Percentiles rank a stretch among this genome's conserved stretches.
Conservation (phyloP, 1,284 basidiomycete genomes). For the Porphyrellus sp. region DNA sequence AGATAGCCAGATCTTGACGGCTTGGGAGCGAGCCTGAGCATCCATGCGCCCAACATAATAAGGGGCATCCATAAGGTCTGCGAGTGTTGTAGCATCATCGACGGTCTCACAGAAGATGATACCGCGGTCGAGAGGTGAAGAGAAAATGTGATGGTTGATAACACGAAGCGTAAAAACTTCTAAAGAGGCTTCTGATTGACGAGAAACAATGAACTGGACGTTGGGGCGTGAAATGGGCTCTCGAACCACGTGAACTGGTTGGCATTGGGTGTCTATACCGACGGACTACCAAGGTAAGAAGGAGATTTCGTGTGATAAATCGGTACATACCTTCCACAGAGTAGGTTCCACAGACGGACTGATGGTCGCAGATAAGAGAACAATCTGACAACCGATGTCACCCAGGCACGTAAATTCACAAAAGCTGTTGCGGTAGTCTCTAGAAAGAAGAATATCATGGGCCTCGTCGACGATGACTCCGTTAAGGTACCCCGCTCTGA, state of each 20-base stretch:
- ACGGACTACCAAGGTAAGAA: too few species aligned
- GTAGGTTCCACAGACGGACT: too few species aligned
- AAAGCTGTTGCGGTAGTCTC: too few species aligned
- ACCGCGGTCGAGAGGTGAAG: neutral
- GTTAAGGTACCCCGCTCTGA: too few species aligned
- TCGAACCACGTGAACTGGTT: neutral
- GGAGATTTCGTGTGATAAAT: too few species aligned
- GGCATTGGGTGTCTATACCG: too few species aligned
- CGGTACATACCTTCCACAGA: too few species aligned
- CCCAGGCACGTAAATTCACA: too few species aligned
- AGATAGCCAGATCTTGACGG: neutral
- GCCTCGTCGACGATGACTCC: too few species aligned
- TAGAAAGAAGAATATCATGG: too few species aligned
- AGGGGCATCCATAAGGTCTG: neutral
- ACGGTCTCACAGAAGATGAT: conserved; percentile 1
- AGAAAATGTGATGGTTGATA: neutral
- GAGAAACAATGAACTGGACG: neutral
- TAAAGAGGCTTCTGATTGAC: neutral
- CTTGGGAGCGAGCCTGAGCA: neutral
- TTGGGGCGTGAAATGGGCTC: neutral
- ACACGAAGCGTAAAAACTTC: neutral
- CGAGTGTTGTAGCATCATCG: neutral
- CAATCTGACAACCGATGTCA: too few species aligned
- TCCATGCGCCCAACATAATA: conserved; percentile 3
- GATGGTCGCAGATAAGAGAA: too few species aligned